Evolutionary conservation across 495 filamentous ascomycete species (phyloP).

Genomic region (Neurospora sp.): DNA sequence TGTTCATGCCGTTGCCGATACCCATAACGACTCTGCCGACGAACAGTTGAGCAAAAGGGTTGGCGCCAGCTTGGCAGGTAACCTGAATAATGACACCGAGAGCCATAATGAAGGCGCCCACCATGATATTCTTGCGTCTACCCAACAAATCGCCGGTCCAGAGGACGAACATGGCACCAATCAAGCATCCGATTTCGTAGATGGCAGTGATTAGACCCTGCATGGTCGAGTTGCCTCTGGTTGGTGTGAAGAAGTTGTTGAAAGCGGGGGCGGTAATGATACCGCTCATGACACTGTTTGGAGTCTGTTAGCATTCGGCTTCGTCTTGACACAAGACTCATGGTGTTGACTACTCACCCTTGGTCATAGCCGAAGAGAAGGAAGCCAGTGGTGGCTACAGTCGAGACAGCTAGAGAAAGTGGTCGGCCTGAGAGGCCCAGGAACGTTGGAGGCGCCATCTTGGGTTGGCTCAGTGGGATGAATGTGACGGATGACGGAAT

Average conservation of each 20-base stretch:
- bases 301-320: not conserved
- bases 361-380: conserved; percentile 66
- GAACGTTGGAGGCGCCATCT: conserved; percentile 37
- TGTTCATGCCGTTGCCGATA: conserved; percentile 70
- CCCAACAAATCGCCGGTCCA: conserved; percentile 59
- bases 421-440: conserved; percentile 55
- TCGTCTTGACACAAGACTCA: not conserved
- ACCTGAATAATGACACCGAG: conserved; percentile 63
- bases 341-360: conserved; percentile 23
- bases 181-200: conserved; percentile 71
- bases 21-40: conserved; percentile 66
- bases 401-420: conserved; percentile 54
- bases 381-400: conserved; percentile 64
- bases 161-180: conserved; percentile 64
- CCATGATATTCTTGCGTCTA: conserved; percentile 43
- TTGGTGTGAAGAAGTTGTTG: conserved; percentile 58
- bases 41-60: conserved; percentile 56
- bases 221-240: conserved; percentile 56
- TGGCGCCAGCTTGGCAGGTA: conserved; percentile 34
- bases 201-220: conserved; percentile 76
- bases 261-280: conserved; percentile 69
- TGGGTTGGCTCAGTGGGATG: not conserved
- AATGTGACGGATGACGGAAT: not conserved
- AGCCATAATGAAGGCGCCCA: conserved; percentile 62
- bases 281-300: conserved; percentile 52